Evolutionary conservation across 305 asterid species (phyloP), one percentile per base, ranked within the genome.

Genomic region (Solanum hybrid): DNA sequence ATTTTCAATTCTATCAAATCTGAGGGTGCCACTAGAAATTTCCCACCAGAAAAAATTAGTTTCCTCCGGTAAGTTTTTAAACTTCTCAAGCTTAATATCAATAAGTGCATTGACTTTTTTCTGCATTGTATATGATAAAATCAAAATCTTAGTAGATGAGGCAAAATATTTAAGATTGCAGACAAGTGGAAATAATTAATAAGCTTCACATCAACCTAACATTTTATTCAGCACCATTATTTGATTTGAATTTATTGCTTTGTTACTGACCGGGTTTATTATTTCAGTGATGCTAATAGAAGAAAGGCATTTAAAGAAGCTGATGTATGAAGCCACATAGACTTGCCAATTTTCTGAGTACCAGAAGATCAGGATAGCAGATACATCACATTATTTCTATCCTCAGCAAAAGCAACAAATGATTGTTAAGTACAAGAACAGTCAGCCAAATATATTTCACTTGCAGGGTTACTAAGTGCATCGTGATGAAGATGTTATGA

Each of bases 41-140:
- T 97, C 99, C 57, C 94, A 91, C 98, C 98, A 96, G 93, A 76
- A 97, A 92, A 93, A 95, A 64, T 92, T 91, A 77, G 98, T 94
- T 92, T 96, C 99, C 92, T 97, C 99, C 36, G 93, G 94, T 92
- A 97, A 90, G 90, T 96, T 97, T 92, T 97, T 97, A 94, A 95
- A 97, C 95, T 96, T 97, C 95, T 97, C 99, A 89, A 96, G 98
- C 95, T 97, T 97, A 95, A 95, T 93, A 82, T 97, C 98, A 40
- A 97, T 92, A 42, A 97, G 98, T 67, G 98, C 96, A 92, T 91
- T 95, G 83, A 94, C 93, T 8, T 94, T 95, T 92, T 93, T 96
- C 98, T 96, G 96, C 74, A 81, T 77, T 85, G 89, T 35, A 90
- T 75, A 87, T 64, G 51, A 77, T n/a, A 35, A 88, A 24, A 42